These are phyloP conservation scores for Penicillium rolfsii DNA, from an alignment of 2,329 filamentous ascomycete species.

Conservation along the genomic window DNA sequence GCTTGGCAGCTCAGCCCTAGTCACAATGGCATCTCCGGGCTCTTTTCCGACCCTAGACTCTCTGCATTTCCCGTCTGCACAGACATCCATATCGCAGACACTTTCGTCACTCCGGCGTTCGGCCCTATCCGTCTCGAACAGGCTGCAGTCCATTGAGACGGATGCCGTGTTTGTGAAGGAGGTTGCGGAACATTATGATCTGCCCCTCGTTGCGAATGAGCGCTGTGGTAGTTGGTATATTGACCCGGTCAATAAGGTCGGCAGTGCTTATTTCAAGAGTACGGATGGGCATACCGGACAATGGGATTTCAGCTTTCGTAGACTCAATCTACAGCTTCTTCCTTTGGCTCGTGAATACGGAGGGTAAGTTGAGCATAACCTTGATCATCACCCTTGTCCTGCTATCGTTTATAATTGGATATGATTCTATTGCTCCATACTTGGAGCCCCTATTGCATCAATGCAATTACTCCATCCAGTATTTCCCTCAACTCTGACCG, in stretches of 20 bases:
- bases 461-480: not conserved
- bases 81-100: slow-evolving; percentile 69
- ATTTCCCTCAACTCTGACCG: not conserved
- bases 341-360: slow-evolving; percentile 66
- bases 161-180: slow-evolving; percentile 75
- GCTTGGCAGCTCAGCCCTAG: not conserved
- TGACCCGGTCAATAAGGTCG: slow-evolving; percentile 62
- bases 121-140: slow-evolving; percentile 77
- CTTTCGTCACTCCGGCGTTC: slow-evolving; percentile 74
- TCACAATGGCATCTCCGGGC: slow-evolving; percentile 35
- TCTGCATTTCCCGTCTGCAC: slow-evolving; percentile 59
- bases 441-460: not conserved
- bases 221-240: slow-evolving; percentile 97
- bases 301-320: slow-evolving; percentile 84
- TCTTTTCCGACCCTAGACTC: slow-evolving; percentile 43
- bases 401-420: not conserved
- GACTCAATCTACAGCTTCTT: slow-evolving; percentile 82
- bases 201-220: slow-evolving; percentile 88
- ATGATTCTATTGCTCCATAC: not conserved
- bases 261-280: slow-evolving; percentile 93
- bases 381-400: not conserved
- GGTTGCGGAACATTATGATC: slow-evolving; percentile 53
- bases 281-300: slow-evolving; percentile 91
- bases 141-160: slow-evolving; percentile 73
- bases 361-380: slow-evolving; percentile 57